Conservation (phyloP, 805 yeast species). For the Yamadazyma phyllophila region DNA sequence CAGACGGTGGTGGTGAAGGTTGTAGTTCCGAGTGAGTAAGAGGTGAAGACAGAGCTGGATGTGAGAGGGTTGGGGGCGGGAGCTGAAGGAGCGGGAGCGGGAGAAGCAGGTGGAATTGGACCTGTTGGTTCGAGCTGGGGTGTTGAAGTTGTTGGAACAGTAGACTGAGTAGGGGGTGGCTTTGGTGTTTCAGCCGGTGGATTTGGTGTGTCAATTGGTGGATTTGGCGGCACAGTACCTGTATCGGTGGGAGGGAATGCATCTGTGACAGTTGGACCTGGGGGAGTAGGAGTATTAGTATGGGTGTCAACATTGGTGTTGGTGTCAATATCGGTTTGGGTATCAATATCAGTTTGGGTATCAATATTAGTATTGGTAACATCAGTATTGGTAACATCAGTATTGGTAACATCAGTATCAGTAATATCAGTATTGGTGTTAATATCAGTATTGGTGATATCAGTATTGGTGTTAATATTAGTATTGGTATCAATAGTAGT, state of each 20-base stretch:
- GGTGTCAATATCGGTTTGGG: no score
- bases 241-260: not conserved
- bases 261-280: not conserved
- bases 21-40: slow-evolving; percentile 1
- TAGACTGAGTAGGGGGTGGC: no score
- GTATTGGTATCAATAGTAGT: no score
- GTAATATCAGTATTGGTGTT: slow-evolving; percentile 3
- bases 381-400: no score
- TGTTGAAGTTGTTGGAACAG: no score
- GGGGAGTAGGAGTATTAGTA: not conserved
- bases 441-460: no score
- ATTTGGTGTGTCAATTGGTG: not conserved
- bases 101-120: not conserved
- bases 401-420: no score
- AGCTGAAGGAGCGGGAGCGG: slow-evolving; percentile 6
- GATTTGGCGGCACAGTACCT: not conserved
- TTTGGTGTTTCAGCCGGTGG: no score
- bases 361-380: no score
- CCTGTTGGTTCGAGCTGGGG: slow-evolving; percentile 1
- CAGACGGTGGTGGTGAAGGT: slow-evolving; percentile 4
- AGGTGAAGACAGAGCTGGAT: not conserved
- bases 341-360: no score
- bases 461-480: not conserved
- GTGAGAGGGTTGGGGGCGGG: no score
- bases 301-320: not conserved